Base-by-base conservation (phyloP, 129 eudicot genomes). In the Erigeron canadensis region DNA sequence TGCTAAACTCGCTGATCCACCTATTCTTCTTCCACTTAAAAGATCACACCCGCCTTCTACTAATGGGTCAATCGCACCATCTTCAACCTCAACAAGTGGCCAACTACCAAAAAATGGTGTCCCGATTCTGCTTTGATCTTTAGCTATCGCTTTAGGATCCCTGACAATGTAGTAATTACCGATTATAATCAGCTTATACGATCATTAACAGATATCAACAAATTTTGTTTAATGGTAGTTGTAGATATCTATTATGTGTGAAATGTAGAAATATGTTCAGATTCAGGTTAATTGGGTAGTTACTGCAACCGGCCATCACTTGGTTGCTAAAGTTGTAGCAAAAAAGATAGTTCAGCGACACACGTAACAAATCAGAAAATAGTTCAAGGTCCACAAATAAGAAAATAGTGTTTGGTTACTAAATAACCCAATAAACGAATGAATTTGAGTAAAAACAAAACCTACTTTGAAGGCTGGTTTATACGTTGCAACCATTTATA, bases 21-120 rank as follows among this genome's bases (percentile, higher is more conserved):
- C 96, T 58, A 78, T 90, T 17, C 83, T 88, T 16, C 74, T n/a
- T n/a, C n/a, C n/a, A n/a, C n/a, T n/a, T n/a, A 39, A 8, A 55
- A 82, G 46, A 76, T 60, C 70, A 4, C 86, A 23, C 43, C 61
- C 42, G 11, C 7, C 65, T 22, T 42, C 72, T 38, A 82, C 65
- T 46, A 58, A 76, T 65, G 81, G 67, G 62, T 64, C 81, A 8
- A 62, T 66, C 9, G 81, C 61, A 8, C 71, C 78, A 15, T 46
- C 80, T 50, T 83, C 94, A 15, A 22, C 68, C 10, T 16, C 77
- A 22, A 41, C 80, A 55, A 74, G 63, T 57, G 76, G 42, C 18
- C 84, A 76, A 11, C 80, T 80, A 53, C 63, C 70, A 2, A 71
- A 70, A 75, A 50, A 56, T 16, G 75, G 69, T 63, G 77, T 56